phyloP scores from a whole-genome alignment of 2,329 filamentous ascomycete genomes.

The Sporothrix protearum region DNA sequence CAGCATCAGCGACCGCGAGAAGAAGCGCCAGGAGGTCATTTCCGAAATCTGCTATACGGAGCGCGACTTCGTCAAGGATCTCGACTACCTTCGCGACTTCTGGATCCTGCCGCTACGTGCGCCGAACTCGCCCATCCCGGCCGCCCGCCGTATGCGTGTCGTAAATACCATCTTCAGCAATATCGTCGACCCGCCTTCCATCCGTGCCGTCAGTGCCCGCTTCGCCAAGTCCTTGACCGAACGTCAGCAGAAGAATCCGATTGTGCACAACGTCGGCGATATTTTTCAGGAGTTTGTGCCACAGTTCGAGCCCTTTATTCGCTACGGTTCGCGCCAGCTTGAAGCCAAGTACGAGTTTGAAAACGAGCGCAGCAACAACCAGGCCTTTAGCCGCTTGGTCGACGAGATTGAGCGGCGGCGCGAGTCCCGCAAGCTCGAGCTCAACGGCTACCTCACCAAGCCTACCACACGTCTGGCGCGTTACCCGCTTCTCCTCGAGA shows the following conservation, averaged over 20 bases:
- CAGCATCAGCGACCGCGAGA: conserved; percentile 81
- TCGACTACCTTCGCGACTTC: conserved; percentile 96
- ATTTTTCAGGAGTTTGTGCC: conserved; percentile 91
- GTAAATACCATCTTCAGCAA: conserved; percentile 95
- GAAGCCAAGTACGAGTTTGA: conserved; percentile 98
- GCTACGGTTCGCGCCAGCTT: conserved; percentile 91
- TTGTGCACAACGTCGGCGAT: conserved; percentile 87
- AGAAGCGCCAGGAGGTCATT: conserved; percentile 97
- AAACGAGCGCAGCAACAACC: conserved; percentile 84
- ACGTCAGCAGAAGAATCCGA: conserved; percentile 82
- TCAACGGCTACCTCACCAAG: conserved; percentile 97
- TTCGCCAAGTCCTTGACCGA: conserved; percentile 86
- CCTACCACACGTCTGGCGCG: conserved; percentile 91
- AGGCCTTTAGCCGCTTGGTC: conserved; percentile 82
- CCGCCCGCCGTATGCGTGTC: conserved; percentile 81
- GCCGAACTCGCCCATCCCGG: conserved; percentile 80
- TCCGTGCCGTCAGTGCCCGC: conserved; percentile 84
- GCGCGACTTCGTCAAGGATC: conserved; percentile 96
- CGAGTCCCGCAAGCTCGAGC: conserved; percentile 91
- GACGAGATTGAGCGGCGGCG: conserved; percentile 95
- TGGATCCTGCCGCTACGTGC: conserved; percentile 92
- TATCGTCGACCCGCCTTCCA: conserved; percentile 75
- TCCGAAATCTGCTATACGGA: conserved; percentile 99
- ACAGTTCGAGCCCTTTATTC: conserved; percentile 91
- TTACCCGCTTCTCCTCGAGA: conserved; percentile 88